Percentiles rank a stretch among this genome's conserved stretches.
Evolutionary conservation across 2,329 filamentous ascomycete genomes (phyloP).

Genomic region (Madurella mycetomatis): DNA sequence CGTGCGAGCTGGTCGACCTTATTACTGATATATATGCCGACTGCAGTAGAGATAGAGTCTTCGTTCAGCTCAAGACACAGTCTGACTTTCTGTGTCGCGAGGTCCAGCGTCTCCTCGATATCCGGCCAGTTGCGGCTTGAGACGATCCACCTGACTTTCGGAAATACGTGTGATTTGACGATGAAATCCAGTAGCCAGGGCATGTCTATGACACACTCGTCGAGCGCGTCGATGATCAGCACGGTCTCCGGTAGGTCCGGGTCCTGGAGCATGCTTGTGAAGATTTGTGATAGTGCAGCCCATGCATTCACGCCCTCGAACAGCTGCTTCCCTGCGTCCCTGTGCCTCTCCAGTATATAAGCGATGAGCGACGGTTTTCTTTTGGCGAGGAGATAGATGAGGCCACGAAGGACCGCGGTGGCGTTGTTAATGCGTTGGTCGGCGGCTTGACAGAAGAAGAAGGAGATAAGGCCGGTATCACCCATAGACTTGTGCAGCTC

Average conservation of each 20-base stretch:
- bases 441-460: constrained; percentile 34
- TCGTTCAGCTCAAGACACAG: constrained; percentile 37
- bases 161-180: constrained; percentile 20
- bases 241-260: constrained; percentile 29
- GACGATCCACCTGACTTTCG: constrained; percentile 37
- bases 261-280: not conserved
- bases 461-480: constrained; percentile 10
- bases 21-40: constrained; percentile 31
- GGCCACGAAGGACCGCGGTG: constrained; percentile 29
- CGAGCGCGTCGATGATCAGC: constrained; percentile 43
- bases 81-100: constrained; percentile 19
- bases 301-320: constrained; percentile 40
- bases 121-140: constrained; percentile 38
- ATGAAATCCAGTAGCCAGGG: constrained; percentile 35
- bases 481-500: not conserved
- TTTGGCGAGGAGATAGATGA: constrained; percentile 29
- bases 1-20: constrained; percentile 30
- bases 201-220: constrained; percentile 36
- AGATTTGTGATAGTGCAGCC: constrained; percentile 28
- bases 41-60: constrained; percentile 17
- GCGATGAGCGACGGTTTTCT: constrained; percentile 32
- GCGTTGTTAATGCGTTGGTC: constrained; percentile 26
- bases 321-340: constrained; percentile 27
- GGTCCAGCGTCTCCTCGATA: constrained; percentile 32
- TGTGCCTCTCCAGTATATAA: constrained; percentile 33